Evolutionary conservation across 75 land plant genomes (phyloP).

Genomic region (Gnetum montanum): DNA sequence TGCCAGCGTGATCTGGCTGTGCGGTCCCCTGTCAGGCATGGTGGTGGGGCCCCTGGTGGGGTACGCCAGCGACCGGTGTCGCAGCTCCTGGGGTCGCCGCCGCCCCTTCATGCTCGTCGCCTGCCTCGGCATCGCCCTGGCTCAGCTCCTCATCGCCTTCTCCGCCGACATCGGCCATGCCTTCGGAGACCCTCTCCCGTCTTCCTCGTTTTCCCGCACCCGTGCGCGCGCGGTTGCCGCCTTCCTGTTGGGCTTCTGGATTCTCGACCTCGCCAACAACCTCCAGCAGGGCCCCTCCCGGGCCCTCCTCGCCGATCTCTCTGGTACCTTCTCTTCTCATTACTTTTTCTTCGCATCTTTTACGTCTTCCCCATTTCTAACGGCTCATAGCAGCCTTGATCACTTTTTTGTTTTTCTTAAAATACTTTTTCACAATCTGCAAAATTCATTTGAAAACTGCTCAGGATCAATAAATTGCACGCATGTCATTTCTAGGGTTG

Average conservation of each 20-base stretch:
- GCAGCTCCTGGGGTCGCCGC: slow-evolving; percentile 60
- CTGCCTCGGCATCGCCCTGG: slow-evolving; percentile 30
- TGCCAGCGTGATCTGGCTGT: slow-evolving; percentile 93
- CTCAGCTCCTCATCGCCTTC: slow-evolving; percentile 59
- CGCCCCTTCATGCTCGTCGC: slow-evolving; percentile 78
- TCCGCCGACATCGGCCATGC: slow-evolving; percentile 75
- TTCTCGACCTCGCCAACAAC: slow-evolving; percentile 93
- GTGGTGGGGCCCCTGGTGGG: slow-evolving; percentile 90
- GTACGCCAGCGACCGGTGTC: slow-evolving; percentile 62
- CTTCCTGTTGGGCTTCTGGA: slow-evolving; percentile 87
- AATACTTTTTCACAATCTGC: no score
- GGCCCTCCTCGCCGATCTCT: slow-evolving; percentile 94
- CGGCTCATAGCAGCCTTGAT: no score
- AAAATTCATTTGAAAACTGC: no score
- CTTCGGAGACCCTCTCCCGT: slow-evolving; percentile 42
- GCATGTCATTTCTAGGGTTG: no score
- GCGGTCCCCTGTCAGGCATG: slow-evolving; percentile 90
- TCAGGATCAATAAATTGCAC: no score
- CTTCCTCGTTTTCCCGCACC: no score
- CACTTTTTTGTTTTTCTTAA: no score
- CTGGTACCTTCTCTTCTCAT: slow-evolving; percentile 29
- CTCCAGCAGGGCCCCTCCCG: slow-evolving; percentile 84
- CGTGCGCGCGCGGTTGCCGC: slow-evolving; percentile 54
- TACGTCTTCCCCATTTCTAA: not conserved
- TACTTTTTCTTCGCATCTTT: not conserved